Conservation (phyloP, 345 rosid genomes). For the Draba incana region DNA sequence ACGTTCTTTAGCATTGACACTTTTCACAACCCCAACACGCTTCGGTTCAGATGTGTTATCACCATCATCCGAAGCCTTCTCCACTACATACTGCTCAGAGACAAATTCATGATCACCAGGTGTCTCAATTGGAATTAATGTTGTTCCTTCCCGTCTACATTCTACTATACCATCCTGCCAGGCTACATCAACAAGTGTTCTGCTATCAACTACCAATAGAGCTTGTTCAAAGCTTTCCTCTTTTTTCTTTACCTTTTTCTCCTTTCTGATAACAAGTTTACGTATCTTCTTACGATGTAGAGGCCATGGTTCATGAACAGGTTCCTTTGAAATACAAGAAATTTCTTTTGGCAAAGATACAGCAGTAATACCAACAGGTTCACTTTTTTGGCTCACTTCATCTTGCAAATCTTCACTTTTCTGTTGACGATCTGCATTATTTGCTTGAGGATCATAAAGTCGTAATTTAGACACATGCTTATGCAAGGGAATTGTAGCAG, state of each 20-base stretch:
- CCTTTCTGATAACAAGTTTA: slow-evolving; percentile 78
- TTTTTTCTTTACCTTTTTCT: slow-evolving; percentile 76
- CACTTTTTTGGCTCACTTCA: slow-evolving; percentile 50
- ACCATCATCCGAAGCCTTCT: slow-evolving; percentile 76
- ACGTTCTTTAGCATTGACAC: slow-evolving; percentile 92
- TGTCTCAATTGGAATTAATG: slow-evolving; percentile 85
- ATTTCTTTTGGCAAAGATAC: slow-evolving; percentile 44
- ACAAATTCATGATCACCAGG: slow-evolving; percentile 99
- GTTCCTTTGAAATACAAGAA: slow-evolving; percentile 62
- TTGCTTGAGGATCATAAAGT: slow-evolving; percentile 53
- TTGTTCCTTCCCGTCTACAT: slow-evolving; percentile 54
- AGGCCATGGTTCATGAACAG: slow-evolving; percentile 79
- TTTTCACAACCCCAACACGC: slow-evolving; percentile 83
- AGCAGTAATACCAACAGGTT: slow-evolving; percentile 47
- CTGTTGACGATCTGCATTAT: slow-evolving; percentile 41
- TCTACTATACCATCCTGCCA: slow-evolving; percentile 92
- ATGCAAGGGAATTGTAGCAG: slow-evolving; percentile 52
- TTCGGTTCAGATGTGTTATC: slow-evolving; percentile 64
- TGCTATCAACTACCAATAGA: slow-evolving; percentile 67
- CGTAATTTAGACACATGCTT: slow-evolving; percentile 56
- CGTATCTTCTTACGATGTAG: slow-evolving; percentile 91
- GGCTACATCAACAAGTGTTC: slow-evolving; percentile 73
- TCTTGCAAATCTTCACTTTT: slow-evolving; percentile 56
- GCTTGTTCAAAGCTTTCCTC: slow-evolving; percentile 92
- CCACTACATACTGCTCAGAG: slow-evolving; percentile 91